Base-by-base conservation (phyloP, 169 alveolate genomes). In the Plasmodium blacklocki region DNA sequence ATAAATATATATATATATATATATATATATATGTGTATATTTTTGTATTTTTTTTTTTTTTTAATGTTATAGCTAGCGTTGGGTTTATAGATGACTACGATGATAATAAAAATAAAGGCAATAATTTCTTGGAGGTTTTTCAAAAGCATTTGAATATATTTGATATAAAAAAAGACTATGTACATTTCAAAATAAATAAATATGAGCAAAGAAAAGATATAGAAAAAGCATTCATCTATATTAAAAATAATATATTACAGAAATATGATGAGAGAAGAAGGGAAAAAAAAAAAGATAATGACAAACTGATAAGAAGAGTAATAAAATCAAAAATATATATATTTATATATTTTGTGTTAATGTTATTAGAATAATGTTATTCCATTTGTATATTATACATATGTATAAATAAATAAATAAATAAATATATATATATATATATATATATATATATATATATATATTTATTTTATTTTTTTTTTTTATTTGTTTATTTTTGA, bases 231-330 rank as follows among this genome's bases (percentile, higher is more conserved):
- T 76, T 54, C 14, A 76, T 11, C 3, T 29, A 19, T 6, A 56
- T 76, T 19, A 68, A 49, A 63, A 76, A 19, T 39, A 47, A n/a
- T 52, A 18, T 14, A 14, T 8, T 26, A 60, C 12, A 14, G 23
- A 63, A 3, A 59, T 52, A 12, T 26, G 12, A 5, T 15, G 32
- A 47, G 18, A 18, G 4, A 19, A 21, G 4, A 58, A 54, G 7
- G 66, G 52, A 23, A 76, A 60, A 47, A 32, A 23, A 43, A 67
- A 62, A 18, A 26, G 9, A 49, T 29, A 67, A 54, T 3, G 83
- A 54, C 1, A 50, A 76, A 29, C 7, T 76, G 60, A 76, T 52
- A 23, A 63, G 50, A 76, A 76, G 23, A 66, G 88, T 63, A 67
- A 21, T 14, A 15, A 52, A 29, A 72, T 11, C 32, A 7, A 6